phyloP scores from a whole-genome alignment of 176 grass and related monocot species.

The Aegilops tauschii region DNA sequence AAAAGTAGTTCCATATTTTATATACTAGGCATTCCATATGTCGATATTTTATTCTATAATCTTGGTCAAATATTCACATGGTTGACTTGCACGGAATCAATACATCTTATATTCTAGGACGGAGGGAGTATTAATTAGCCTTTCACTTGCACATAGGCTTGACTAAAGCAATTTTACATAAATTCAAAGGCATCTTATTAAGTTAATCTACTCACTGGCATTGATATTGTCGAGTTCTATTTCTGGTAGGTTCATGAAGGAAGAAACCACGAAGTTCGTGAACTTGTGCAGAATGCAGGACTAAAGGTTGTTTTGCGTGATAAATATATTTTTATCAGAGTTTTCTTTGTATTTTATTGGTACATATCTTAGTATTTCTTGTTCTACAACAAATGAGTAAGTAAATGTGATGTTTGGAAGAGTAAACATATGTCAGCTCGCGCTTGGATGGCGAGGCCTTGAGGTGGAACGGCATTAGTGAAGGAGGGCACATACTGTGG shows the following conservation, averaged over 20 bases:
- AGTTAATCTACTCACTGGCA: neutral
- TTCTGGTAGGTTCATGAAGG: conserved; percentile 95
- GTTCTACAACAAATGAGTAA: neutral
- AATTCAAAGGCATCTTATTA: neutral
- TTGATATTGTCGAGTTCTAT: conserved; percentile 36
- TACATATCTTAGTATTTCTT: conserved; percentile 4
- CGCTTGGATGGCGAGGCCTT: neutral
- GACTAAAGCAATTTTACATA: neutral
- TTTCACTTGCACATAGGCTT: neutral
- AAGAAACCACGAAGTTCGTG: conserved; percentile 90
- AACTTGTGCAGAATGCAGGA: conserved; percentile 88
- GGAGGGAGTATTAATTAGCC: neutral
- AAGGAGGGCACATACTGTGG: neutral
- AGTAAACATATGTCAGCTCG: neutral
- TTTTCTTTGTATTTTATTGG: conserved; percentile 1
- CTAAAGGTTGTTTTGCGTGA: conserved; percentile 64
- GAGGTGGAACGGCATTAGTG: neutral
- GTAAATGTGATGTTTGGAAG: neutral
- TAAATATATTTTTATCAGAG: neutral
- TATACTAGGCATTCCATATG: too few relatives aligned
- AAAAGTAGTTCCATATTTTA: too few relatives aligned
- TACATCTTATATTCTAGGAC: too few relatives aligned
- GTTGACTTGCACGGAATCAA: too few relatives aligned
- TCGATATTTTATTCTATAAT: too few relatives aligned
- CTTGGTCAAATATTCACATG: too few relatives aligned